Evolutionary conservation across 148 eudicot species (phyloP), one percentile per base, ranked within the genome.

Genomic region (Amaranthus hypochondriacus): DNA sequence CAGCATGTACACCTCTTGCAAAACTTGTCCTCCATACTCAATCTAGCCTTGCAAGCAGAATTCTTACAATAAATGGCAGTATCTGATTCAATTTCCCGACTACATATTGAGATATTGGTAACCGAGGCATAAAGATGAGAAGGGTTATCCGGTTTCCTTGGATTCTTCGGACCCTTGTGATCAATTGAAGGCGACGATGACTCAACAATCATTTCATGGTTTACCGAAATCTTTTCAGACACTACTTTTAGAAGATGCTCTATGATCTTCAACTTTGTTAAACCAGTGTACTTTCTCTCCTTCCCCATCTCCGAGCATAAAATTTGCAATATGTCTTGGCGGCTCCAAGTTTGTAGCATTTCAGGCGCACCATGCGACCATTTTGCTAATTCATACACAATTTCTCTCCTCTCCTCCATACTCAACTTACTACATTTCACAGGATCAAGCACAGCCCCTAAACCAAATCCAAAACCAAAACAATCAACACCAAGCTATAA

Each of bases 1-100:
- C 98, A 93, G 75, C 98, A 93, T 1, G 97, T 86, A 74, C 97
- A 93, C 88, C 98, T 80, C 77, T 87, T 91, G 82, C 98, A 93
- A 70, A 93, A 93, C n/a, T n/a, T 66, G 78, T 86, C 86, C 48
- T 76, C 83, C 13, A 39, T 73, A 68, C 68, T 74, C 74, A 91
- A 51, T 80, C 81, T 89, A 74, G 95, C 97, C 79, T 79, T 88
- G 84, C 98, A 93, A 50, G 97, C 95, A 7, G 83, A 83, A 66
- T 91, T 91, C 77, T 88, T 91, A 81, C 98, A 93, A 52, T 58
- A 83, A 58, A 76, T 71, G 46, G 71, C 60, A 63, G 66, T 66
- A 42, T 3, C 82, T 13, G 50, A 54, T 58, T 76, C 86, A 21
- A 42, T 64, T 13, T 77, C 83, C 72, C 58, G 66, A 56, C 66